Base-by-base conservation (phyloP, 768 basidiomycete genomes). In the Phaeotremella fagi region DNA sequence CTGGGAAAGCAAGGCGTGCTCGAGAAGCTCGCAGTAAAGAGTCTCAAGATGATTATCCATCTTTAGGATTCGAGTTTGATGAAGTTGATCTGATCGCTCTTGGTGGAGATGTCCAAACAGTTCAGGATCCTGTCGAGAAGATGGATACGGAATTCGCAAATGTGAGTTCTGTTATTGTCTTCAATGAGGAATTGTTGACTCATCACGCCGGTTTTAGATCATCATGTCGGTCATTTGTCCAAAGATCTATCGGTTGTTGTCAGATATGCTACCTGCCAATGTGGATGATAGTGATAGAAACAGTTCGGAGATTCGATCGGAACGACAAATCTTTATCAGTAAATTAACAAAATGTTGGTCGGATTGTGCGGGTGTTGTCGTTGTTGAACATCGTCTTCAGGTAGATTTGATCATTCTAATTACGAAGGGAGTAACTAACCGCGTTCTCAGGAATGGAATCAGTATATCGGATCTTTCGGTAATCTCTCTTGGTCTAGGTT, bases 271-370 rank as follows among this genome's bases (percentile, higher is more conserved):
- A 44, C 77, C 77, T 23, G 66, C 66, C 18, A 42, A 47, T 12
- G 42, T 18, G 2, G 54, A 53, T 0, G 57, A n/a, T 59, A 31
- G 44, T 47, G 59, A 64, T 26, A 38, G 63, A 16, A 55, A 31
- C 41, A 37, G 46, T 37, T 6, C 48, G 49, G 48, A 52, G 45
- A 9, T 70, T 45, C n/a, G n/a, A n/a, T n/a, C n/a, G 51, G 65
- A 69, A 16, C 31, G 54, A 42, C 65, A 68, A 29, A 55, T 55
- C 25, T 79, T 80, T 45, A 78, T 82, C 24, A 81, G 82, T 60
- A 66, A 72, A 24, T 82, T 87, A 78, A 78, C 87, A 27, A 80
- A 82, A 50, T 85, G 83, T 60, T 90, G 87, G 86, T 77, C 86
- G 5, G 82, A 83, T 3, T 88, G 85, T 60, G 82, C 82, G 0